Conservation (phyloP, 306 rosid genomes). For the Cyclanthera cordifolia region DNA sequence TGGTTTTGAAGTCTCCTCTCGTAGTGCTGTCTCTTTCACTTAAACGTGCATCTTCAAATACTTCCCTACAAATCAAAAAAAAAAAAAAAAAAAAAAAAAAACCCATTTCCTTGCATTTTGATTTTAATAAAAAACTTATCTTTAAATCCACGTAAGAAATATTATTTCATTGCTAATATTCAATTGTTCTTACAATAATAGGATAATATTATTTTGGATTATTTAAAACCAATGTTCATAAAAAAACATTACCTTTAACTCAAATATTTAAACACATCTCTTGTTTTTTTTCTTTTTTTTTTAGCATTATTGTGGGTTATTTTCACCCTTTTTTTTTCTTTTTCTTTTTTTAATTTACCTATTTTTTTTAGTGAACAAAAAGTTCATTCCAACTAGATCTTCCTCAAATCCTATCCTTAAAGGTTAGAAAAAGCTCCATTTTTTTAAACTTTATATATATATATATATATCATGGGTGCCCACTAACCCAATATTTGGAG, state of each 20-base stretch:
- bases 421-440: neutral
- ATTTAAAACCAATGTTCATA: neutral
- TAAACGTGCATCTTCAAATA: neutral
- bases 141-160: neutral
- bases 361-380: neutral
- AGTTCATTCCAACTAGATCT: neutral
- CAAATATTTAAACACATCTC: neutral
- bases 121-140: neutral
- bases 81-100: neutral
- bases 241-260: neutral
- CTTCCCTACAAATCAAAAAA: neutral
- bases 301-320: neutral
- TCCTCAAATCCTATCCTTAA: neutral
- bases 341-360: no score
- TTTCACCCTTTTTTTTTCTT: neutral
- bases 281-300: neutral
- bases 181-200: neutral
- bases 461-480: conserved; percentile 2
- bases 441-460: neutral
- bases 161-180: neutral
- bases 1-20: neutral
- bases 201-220: neutral
- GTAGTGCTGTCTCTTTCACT: conserved; percentile 3
- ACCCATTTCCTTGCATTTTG: neutral
- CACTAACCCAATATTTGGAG: conserved; percentile 17